These are phyloP conservation scores for Zygosaccharomyces bisporus DNA, from an alignment of 805 yeast genomes.

Conservation along the genomic window DNA sequence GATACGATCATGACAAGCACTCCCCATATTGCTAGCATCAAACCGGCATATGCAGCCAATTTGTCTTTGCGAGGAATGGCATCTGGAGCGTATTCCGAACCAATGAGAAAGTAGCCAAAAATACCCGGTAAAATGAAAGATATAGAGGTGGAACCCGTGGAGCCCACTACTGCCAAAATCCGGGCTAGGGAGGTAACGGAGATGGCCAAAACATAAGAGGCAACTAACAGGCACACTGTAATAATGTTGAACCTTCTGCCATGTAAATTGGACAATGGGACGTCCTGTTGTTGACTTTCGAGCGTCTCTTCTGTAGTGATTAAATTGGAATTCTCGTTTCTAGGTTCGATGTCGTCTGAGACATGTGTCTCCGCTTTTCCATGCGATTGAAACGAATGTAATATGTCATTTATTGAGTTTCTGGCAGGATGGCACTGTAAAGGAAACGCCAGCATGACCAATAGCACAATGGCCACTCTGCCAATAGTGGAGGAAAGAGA, in stretches of 20 bases:
- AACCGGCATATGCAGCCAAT: constrained; percentile 37
- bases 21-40: constrained; percentile 46
- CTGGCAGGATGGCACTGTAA: constrained; percentile 89
- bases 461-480: constrained; percentile 69
- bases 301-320: constrained; percentile 32
- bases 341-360: background rate
- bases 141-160: constrained; percentile 76
- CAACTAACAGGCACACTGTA: constrained; percentile 44
- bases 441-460: constrained; percentile 84
- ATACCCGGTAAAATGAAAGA: constrained; percentile 73
- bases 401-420: constrained; percentile 70
- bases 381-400: constrained; percentile 42
- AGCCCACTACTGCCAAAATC: constrained; percentile 68
- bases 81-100: constrained; percentile 19
- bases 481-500: constrained; percentile 70
- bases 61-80: constrained; percentile 30
- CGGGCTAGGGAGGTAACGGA: constrained; percentile 60
- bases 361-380: constrained; percentile 7
- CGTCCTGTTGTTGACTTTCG: constrained; percentile 17
- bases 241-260: constrained; percentile 45
- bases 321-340: constrained; percentile 10
- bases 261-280: constrained; percentile 20
- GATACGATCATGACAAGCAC: constrained; percentile 48
- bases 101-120: constrained; percentile 49
- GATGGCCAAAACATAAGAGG: constrained; percentile 55